Evolutionary conservation across 257 asterid genomes (phyloP).

Genomic region (Agastache rugosa): DNA sequence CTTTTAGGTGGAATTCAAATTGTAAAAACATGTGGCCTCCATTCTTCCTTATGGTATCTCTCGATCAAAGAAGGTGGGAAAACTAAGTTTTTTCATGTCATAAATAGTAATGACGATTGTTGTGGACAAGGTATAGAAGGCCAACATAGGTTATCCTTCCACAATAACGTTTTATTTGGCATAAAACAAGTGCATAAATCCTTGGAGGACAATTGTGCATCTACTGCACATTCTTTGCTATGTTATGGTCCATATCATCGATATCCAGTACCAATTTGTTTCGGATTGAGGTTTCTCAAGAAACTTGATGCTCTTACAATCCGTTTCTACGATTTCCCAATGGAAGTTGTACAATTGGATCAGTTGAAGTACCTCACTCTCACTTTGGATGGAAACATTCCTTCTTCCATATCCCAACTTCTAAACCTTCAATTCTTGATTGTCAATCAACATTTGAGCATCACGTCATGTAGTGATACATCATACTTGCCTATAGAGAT

Average conservation of each 20-base stretch:
- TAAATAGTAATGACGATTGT: background rate
- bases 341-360: background rate
- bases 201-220: background rate
- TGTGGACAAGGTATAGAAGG: background rate
- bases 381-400: conserved; percentile 8
- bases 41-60: conserved; percentile 1
- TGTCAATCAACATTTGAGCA: conserved; percentile 4
- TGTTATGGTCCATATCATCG: background rate
- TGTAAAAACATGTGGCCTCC: background rate
- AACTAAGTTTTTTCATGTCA: background rate
- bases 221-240: background rate
- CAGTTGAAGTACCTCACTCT: conserved; percentile 23
- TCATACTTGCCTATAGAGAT: conserved; percentile 7
- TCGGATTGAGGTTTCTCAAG: conserved; percentile 1
- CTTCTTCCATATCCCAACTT: conserved; percentile 30
- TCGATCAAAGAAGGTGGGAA: background rate
- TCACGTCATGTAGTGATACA: background rate
- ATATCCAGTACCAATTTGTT: background rate
- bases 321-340: conserved; percentile 17
- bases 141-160: background rate
- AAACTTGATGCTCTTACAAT: conserved; percentile 13
- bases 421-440: conserved; percentile 29
- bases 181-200: background rate
- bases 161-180: background rate
- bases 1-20: background rate